These are phyloP conservation scores for Yamadazyma sp. DNA, from an alignment of 1,139 yeast species.

Conservation along the genomic window DNA sequence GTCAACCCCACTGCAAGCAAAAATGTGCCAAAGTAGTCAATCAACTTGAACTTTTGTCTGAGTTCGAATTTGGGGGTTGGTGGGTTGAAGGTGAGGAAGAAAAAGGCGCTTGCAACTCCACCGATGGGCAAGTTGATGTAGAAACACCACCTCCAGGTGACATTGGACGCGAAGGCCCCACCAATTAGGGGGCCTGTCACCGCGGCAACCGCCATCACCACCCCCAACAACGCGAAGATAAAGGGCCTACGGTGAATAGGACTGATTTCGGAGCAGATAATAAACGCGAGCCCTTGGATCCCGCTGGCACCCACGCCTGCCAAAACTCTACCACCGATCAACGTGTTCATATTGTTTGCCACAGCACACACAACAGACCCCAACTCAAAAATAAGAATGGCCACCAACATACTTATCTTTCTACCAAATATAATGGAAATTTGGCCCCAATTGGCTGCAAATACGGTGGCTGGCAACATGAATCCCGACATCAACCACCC, in stretches of 20 bases:
- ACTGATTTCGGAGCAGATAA: slow-evolving; percentile 29
- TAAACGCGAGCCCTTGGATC: slow-evolving; percentile 27
- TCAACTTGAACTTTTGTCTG: slow-evolving; percentile 33
- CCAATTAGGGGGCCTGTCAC: slow-evolving; percentile 59
- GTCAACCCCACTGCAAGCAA: slow-evolving; percentile 43
- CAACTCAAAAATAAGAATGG: slow-evolving; percentile 35
- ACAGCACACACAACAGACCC: slow-evolving; percentile 43
- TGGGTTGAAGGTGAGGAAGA: slow-evolving; percentile 31
- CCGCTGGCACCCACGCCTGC: slow-evolving; percentile 39
- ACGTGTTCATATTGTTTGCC: slow-evolving; percentile 31
- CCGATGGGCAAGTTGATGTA: slow-evolving; percentile 52
- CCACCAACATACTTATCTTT: slow-evolving; percentile 35
- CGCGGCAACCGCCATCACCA: slow-evolving; percentile 40
- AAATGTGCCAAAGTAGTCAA: slow-evolving; percentile 52
- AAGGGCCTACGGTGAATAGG: slow-evolving; percentile 30
- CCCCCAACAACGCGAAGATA: slow-evolving; percentile 44
- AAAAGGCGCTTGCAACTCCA: slow-evolving; percentile 28
- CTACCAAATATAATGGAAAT: slow-evolving; percentile 49
- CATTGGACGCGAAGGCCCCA: slow-evolving; percentile 47
- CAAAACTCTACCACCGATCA: slow-evolving; percentile 40
- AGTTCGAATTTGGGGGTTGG: slow-evolving; percentile 27
- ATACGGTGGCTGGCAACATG: slow-evolving; percentile 41
- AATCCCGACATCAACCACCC: slow-evolving; percentile 67
- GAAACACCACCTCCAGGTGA: slow-evolving; percentile 76
- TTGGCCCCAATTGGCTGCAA: slow-evolving; percentile 40